Conservation (phyloP, 257 asterid genomes). For the Solanum dulcamara region DNA sequence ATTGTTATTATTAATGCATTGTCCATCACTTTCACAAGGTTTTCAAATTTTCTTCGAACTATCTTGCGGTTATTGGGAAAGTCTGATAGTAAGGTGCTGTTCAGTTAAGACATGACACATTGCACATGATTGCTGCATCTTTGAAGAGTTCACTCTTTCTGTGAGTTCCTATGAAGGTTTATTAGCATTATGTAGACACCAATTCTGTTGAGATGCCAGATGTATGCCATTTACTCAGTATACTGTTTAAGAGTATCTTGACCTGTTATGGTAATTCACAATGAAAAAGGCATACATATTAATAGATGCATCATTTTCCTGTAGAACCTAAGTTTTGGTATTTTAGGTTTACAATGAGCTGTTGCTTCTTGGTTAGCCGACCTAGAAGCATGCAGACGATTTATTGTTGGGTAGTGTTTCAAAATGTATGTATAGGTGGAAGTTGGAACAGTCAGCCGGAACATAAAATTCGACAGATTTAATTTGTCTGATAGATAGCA, state of each 20-base stretch:
- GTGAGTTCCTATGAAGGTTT: neutral
- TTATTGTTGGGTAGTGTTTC: neutral
- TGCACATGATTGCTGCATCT: neutral
- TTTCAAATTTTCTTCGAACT: neutral
- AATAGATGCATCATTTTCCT: neutral
- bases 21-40: neutral
- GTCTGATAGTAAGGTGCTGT: neutral
- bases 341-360: neutral
- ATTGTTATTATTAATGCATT: neutral
- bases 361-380: neutral
- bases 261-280: neutral
- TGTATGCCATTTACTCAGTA: neutral
- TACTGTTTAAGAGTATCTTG: neutral
- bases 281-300: neutral
- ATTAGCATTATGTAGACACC: neutral
- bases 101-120: neutral
- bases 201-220: neutral
- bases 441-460: neutral
- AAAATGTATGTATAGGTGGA: neutral
- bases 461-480: neutral
- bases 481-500: neutral
- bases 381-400: neutral
- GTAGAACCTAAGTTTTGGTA: neutral
- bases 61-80: neutral
- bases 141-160: neutral